These are phyloP conservation scores for Penicillium paradoxum DNA, from an alignment of 495 filamentous ascomycete species.

Conservation along the genomic window DNA sequence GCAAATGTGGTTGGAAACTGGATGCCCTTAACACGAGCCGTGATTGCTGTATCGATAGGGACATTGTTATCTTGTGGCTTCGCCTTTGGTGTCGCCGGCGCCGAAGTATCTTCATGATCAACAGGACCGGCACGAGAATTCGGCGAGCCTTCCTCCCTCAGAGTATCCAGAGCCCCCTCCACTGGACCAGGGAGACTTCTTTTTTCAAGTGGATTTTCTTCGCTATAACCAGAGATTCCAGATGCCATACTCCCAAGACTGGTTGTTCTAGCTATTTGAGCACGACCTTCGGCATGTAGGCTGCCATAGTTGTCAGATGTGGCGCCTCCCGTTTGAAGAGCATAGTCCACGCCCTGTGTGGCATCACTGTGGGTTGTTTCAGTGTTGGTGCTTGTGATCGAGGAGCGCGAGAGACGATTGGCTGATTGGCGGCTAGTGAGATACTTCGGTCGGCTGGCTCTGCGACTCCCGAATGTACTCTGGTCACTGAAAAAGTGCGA, in stretches of 20 bases:
- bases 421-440: conserved; percentile 68
- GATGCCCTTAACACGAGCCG: conserved; percentile 80
- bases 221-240: conserved; percentile 72
- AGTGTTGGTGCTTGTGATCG: conserved; percentile 57
- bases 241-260: conserved; percentile 96
- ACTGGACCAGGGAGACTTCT: conserved; percentile 32
- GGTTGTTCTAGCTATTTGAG: conserved; percentile 66
- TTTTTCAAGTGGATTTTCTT: conserved; percentile 47
- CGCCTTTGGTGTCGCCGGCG: conserved; percentile 46
- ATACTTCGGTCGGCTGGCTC: conserved; percentile 60
- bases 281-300: conserved; percentile 36
- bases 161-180: conserved; percentile 53
- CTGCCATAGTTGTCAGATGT: conserved; percentile 54
- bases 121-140: conserved; percentile 25
- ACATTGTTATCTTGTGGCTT: conserved; percentile 43
- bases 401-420: conserved; percentile 74
- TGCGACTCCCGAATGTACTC: conserved; percentile 30
- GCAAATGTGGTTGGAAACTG: conserved; percentile 86
- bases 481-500: conserved; percentile 32
- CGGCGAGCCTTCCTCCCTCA: conserved; percentile 55
- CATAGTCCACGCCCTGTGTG: conserved; percentile 77
- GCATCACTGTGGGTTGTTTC: conserved; percentile 62
- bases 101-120: conserved; percentile 22
- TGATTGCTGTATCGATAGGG: conserved; percentile 83
- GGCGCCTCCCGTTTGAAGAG: conserved; percentile 78